Evolutionary conservation across 139 green algal species (phyloP), one percentile per base, ranked within the genome.

Genomic region (Edaphochlamys debaryana): DNA sequence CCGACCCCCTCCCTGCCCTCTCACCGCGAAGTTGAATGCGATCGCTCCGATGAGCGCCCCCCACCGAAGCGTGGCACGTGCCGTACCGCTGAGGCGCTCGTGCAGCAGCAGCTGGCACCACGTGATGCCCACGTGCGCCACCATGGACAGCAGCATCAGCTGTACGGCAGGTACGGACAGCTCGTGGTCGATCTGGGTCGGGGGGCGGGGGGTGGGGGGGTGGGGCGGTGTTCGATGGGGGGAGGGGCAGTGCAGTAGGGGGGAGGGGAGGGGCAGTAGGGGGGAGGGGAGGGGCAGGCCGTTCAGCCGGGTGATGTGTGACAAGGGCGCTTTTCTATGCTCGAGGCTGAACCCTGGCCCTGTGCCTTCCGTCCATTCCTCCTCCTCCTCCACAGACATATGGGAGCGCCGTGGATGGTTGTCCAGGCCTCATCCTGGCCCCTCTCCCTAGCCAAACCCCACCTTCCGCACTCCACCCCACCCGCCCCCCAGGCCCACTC

Each of bases 61-160:
- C 77, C 63, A 73, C 19, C 77, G 42, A 45, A 83, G 64, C 20
- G 32, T 34, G 30, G 64, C 63, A 48, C 71, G 72, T 45, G 77
- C 64, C 27, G 63, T 34, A 2, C 63, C 63, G 63, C 63, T 74
- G 64, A 83, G 63, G 7, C 77, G 42, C 20, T 83, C 77, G 15
- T 69, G 54, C 64, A 83, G 77, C 63, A 83, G 77, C 77, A 83
- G 77, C 77, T 83, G 77, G 45, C 63, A 67, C 63, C 77, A 73
- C 8, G 64, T 75, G 29, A 75, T 38, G 62, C 63, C 77, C 77
- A 74, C 77, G 77, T 83, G 64, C 34, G 77, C 77, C 42, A 67
- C 62, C 8, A 63, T 75, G 8, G 63, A 75, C 77, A 83, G 77
- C 77, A 83, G 64, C 63, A 83, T 83, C 32, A 83, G 77, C 63